A percentile compares a stretch with the other conserved stretches of the same genome.
Conservation (phyloP, 129 eudicot species). For the Centaurea solstitialis region DNA sequence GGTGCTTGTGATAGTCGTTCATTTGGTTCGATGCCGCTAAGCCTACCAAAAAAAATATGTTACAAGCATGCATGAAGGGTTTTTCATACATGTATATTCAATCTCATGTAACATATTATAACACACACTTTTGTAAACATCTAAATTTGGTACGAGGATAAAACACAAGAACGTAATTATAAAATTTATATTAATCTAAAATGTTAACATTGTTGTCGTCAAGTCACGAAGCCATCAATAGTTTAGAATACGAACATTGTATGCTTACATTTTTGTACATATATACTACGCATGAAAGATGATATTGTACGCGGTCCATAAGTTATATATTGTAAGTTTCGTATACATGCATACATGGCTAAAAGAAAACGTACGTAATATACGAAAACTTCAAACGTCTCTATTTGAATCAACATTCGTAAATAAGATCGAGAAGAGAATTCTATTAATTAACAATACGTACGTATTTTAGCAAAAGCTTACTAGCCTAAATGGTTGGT, state of each 20-base stretch:
- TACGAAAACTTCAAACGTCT: not conserved
- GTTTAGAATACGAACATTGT: too few relatives aligned
- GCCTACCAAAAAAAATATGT: too few relatives aligned
- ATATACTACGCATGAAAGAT: too few relatives aligned
- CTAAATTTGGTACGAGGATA: not conserved
- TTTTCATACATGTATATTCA: not conserved
- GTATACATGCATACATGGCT: not conserved
- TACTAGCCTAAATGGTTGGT: too few relatives aligned
- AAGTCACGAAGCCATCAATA: too few relatives aligned
- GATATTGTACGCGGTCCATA: not conserved
- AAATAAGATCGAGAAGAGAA: too few relatives aligned
- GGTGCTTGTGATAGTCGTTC: too few relatives aligned
- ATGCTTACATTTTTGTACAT: too few relatives aligned
- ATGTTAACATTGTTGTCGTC: not conserved
- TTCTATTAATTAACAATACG: not conserved
- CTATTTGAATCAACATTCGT: not conserved
- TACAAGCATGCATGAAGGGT: not conserved
- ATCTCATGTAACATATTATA: not conserved
- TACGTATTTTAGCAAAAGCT: too few relatives aligned
- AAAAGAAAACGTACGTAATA: not conserved
- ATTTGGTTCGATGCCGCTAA: too few relatives aligned
- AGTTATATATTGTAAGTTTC: not conserved
- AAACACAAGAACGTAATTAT: not conserved
- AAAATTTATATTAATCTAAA: too few relatives aligned
- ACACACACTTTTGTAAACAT: not conserved